Percentiles rank a stretch among this genome's conserved stretches.
phyloP scores from a whole-genome alignment of 805 yeast genomes.

The Spathaspora boniae region DNA sequence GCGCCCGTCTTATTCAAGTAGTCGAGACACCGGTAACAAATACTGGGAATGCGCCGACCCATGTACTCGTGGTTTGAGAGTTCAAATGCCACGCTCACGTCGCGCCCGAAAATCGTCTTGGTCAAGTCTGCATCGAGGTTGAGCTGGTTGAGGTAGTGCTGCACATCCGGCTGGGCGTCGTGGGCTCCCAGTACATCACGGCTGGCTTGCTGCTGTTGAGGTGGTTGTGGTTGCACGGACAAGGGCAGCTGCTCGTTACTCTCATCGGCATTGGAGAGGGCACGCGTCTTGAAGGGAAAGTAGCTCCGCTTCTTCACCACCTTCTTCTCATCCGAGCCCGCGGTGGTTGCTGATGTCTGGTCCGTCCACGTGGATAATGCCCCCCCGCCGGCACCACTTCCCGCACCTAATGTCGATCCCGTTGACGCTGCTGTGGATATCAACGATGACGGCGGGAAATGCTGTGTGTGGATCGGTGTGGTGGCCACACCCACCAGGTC shows the following conservation, averaged over 20 bases:
- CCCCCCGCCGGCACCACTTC: too few relatives aligned
- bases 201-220: conserved; percentile 1
- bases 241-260: too few relatives aligned
- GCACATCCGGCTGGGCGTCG: too few relatives aligned
- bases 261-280: background rate
- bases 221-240: background rate
- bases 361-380: too few relatives aligned
- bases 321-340: conserved; percentile 42
- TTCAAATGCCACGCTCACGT: conserved; percentile 48
- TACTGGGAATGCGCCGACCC: conserved; percentile 61
- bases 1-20: conserved; percentile 66
- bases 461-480: too few relatives aligned
- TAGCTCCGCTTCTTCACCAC: conserved; percentile 53
- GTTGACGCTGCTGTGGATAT: too few relatives aligned
- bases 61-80: conserved; percentile 48
- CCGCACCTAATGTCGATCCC: too few relatives aligned
- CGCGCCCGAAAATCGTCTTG: conserved; percentile 61
- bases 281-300: conserved; percentile 50
- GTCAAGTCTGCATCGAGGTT: conserved; percentile 31
- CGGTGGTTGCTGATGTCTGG: conserved; percentile 6
- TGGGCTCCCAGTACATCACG: conserved; percentile 10
- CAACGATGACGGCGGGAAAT: too few relatives aligned
- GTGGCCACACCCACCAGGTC: conserved; percentile 5
- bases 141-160: conserved; percentile 32
- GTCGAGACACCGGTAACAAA: conserved; percentile 71